phyloP scores from a whole-genome alignment of 2,329 filamentous ascomycete species.

The Colletotrichum filicis region DNA sequence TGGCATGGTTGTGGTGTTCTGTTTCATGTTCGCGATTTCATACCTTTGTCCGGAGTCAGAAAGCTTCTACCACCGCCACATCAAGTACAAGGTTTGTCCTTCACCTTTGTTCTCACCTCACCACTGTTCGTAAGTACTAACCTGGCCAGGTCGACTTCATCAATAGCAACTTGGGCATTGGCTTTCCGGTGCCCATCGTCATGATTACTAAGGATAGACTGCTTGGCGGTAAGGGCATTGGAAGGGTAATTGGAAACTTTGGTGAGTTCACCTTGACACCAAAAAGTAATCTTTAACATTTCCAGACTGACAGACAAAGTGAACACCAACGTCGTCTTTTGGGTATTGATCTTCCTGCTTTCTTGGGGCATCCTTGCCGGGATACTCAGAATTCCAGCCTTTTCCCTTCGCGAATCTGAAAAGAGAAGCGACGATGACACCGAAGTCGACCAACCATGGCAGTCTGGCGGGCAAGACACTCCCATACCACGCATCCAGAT shows the following conservation, averaged over 20 bases:
- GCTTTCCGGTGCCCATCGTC: conserved; percentile 61
- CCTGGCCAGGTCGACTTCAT: conserved; percentile 57
- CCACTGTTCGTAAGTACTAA: neutral
- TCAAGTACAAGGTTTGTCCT: conserved; percentile 47
- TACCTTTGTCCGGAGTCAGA: conserved; percentile 37
- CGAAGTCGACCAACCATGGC: neutral
- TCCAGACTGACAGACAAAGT: conserved; percentile 39
- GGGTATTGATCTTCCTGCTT: conserved; percentile 44
- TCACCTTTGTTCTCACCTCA: neutral
- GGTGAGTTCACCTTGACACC: conserved; percentile 45
- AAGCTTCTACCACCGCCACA: conserved; percentile 41
- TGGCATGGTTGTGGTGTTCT: conserved; percentile 56
- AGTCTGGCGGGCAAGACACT: neutral
- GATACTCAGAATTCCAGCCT: neutral
- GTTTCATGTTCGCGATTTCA: conserved; percentile 44
- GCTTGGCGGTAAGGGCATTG: conserved; percentile 48
- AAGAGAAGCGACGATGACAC: neutral
- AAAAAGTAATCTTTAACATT: neutral
- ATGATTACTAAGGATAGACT: conserved; percentile 53
- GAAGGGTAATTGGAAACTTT: conserved; percentile 56
- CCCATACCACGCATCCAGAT: neutral
- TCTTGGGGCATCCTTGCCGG: conserved; percentile 29
- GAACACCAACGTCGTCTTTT: conserved; percentile 48
- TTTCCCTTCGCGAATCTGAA: neutral
- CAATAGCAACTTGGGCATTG: conserved; percentile 62